Evolutionary conservation across 345 rosid species (phyloP), one percentile per base, ranked within the genome.

Genomic region (Salix koriyanagi): DNA sequence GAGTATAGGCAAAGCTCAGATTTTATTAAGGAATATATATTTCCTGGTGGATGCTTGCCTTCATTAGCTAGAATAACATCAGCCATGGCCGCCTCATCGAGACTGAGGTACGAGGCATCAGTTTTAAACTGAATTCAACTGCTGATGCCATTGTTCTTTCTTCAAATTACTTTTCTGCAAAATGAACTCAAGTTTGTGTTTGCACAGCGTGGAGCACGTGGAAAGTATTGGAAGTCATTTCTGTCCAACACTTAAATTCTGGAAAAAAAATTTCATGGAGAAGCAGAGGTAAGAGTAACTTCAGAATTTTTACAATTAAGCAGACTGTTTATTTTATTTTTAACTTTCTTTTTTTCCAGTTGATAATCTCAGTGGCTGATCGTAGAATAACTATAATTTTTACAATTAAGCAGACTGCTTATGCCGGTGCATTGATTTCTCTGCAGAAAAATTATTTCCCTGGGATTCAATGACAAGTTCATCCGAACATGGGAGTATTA

Each of bases 401-500:
- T 61, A 37, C 8, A 0, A 25, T 7, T 6, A 18, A 32, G 6
- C 25, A 37, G 19, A 5, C 32, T 7, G 4, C 18, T 46, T 2
- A 26, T 48, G 6, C 5, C 6, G 4, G 19, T 23, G 67, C 41
- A 16, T 60, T 46, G 19, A 39, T 76, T 65, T 16, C 80, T 62
- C 56, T 41, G 67, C 82, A 93, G 99, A 79, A 70, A 91, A 88
- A 91, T 93, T 79, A 46, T 74, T 75, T 86, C 83, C 25, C 80
- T 96, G 54, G 98, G 96, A 82, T 91, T 96, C 80, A 64, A 87
- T 65, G 92, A 96, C 30, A 83, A 90, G 77, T 96, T 96, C 89
- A 78, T 91, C 3, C 78, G 96, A 50, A 93, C 97, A 19, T 96
- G 98, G 98, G 97, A 93, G 73, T 96, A 93, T 68, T 96, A 96